Percentiles rank a stretch among this genome's conserved stretches.
Conservation (phyloP, 169 alveolate genomes). For the Cystoisospora suis region DNA sequence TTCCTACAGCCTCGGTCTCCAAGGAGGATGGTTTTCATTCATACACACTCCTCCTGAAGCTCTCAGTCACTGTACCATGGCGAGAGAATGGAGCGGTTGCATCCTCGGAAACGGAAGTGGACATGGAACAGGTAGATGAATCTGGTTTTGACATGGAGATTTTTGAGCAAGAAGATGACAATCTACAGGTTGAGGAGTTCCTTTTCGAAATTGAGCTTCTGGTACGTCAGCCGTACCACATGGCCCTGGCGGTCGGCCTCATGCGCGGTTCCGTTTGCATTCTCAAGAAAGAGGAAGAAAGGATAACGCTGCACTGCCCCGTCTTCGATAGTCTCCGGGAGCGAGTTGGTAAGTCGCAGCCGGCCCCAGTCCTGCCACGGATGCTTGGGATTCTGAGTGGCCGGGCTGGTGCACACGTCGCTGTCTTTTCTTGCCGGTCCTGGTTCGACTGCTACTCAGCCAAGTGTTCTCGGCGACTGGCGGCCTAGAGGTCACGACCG, state of each 20-base stretch:
- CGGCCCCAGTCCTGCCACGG: no score
- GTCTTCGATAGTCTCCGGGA: neutral
- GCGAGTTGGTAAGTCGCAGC: neutral
- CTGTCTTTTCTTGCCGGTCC: no score
- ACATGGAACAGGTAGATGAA: no score
- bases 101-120: neutral
- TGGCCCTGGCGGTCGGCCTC: neutral
- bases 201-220: neutral
- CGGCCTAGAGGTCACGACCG: no score
- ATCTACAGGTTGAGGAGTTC: slow-evolving; percentile 2
- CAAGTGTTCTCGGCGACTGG: no score
- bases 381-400: no score
- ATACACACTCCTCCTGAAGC: neutral
- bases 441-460: no score
- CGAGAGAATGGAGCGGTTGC: neutral
- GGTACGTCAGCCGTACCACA: neutral
- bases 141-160: slow-evolving; percentile 27
- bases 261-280: neutral
- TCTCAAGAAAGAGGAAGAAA: neutral
- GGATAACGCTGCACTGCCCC: neutral
- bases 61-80: slow-evolving; percentile 28
- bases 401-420: no score
- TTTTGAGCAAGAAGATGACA: slow-evolving; percentile 13
- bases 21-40: neutral
- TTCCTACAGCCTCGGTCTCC: neutral